A percentile compares a stretch with the other conserved stretches of the same genome.
Evolutionary conservation across 768 basidiomycete species (phyloP).

Genomic region (Dendrothele bispora): DNA sequence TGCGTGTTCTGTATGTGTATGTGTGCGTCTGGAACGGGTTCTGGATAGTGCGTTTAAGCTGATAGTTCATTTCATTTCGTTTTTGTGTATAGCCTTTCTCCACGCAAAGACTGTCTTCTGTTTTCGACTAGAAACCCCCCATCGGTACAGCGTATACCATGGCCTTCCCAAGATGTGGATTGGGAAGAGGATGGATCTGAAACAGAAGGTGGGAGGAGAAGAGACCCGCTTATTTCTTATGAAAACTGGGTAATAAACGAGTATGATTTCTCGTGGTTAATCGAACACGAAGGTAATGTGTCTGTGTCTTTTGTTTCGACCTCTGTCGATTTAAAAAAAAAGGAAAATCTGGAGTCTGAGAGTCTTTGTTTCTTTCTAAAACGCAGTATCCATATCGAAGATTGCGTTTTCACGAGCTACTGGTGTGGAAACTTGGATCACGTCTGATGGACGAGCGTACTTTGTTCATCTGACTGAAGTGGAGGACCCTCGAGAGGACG

Average conservation of each 20-base stretch:
- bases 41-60: too few relatives aligned
- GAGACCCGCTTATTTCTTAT: constrained; percentile 41
- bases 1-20: too few relatives aligned
- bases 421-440: constrained; percentile 79
- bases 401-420: constrained; percentile 59
- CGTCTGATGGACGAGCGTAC: constrained; percentile 82
- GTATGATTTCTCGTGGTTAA: constrained; percentile 69
- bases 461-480: constrained; percentile 64
- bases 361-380: not conserved
- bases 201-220: constrained; percentile 16
- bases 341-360: not conserved
- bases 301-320: not conserved
- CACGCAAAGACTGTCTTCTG: constrained; percentile 63
- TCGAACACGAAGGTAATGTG: constrained; percentile 64
- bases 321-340: not conserved
- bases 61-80: too few relatives aligned
- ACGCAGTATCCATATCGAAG: constrained; percentile 60
- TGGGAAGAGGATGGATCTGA: constrained; percentile 34
- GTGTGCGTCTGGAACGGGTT: too few relatives aligned
- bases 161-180: constrained; percentile 57
- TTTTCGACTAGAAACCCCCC: constrained; percentile 77
- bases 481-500: constrained; percentile 20
- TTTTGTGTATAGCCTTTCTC: constrained; percentile 75
- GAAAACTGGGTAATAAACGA: constrained; percentile 74
- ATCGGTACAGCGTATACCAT: constrained; percentile 81